Evolutionary conservation across 192 early-diverging fungal genomes (phyloP).

Genomic region (Jimgerdemannia lactiflua): DNA sequence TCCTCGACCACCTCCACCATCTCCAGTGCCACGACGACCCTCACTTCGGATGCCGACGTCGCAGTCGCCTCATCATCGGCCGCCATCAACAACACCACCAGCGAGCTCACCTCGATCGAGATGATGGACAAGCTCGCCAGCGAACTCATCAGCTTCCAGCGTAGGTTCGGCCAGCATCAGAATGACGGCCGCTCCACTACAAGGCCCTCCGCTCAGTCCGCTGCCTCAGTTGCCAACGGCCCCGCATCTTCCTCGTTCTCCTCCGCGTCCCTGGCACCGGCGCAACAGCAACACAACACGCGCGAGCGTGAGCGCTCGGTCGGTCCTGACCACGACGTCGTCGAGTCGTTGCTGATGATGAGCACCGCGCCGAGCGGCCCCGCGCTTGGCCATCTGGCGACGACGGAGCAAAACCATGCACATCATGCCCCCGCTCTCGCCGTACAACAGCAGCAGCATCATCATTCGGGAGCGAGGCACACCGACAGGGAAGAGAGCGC

Average conservation of each 20-base stretch:
- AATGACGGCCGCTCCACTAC: constrained; percentile 1
- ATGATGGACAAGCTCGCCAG: constrained; percentile 49
- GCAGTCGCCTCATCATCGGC: background rate
- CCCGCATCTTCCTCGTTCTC: background rate
- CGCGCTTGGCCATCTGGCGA: background rate
- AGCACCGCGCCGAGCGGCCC: background rate
- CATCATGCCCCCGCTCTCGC: background rate
- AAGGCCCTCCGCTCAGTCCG: background rate
- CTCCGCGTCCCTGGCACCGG: background rate
- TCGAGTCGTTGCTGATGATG: background rate
- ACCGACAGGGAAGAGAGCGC: background rate
- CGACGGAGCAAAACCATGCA: background rate
- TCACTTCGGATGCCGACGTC: background rate
- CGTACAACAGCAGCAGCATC: background rate
- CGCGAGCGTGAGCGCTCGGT: background rate
- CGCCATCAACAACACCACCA: background rate
- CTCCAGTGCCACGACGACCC: background rate
- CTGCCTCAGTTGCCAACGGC: background rate
- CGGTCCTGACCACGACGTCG: background rate
- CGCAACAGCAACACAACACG: background rate
- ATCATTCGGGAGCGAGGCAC: background rate
- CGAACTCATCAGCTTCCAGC: constrained; percentile 50
- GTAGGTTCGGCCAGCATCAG: constrained; percentile 30
- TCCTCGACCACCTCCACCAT: background rate
- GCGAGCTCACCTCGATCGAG: constrained; percentile 29